phyloP scores from a whole-genome alignment of 2,329 filamentous ascomycete species.

The Plectosphaerella cucumerina region DNA sequence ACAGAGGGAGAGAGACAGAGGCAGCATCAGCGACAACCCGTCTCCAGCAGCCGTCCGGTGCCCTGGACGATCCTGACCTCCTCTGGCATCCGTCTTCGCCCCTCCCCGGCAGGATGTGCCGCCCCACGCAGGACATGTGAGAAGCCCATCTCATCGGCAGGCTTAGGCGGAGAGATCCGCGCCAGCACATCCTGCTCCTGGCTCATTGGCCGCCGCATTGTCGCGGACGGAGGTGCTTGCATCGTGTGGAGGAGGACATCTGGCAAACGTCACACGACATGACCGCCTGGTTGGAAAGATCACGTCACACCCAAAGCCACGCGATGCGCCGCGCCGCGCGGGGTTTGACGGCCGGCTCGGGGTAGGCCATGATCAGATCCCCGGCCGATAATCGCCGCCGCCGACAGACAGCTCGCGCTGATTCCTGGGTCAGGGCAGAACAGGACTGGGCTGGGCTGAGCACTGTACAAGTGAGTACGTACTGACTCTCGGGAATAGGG shows the following conservation, averaged over 20 bases:
- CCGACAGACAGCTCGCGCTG: too few species aligned
- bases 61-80: neutral
- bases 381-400: too few species aligned
- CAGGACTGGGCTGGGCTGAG: too few species aligned
- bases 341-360: neutral
- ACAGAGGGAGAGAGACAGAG: too few species aligned
- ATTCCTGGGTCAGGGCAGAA: too few species aligned
- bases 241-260: neutral
- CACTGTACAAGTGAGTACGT: too few species aligned
- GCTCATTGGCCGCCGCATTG: neutral
- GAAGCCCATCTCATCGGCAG: neutral
- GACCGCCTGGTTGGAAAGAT: neutral
- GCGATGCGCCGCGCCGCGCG: neutral
- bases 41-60: neutral
- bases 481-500: too few species aligned
- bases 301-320: neutral
- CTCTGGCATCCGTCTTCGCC: neutral
- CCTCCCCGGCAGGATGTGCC: neutral
- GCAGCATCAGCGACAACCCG: too few species aligned
- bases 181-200: neutral
- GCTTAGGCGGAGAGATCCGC: neutral
- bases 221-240: neutral
- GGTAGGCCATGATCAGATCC: too few species aligned
- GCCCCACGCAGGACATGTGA: neutral
- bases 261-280: conserved; percentile 1